phyloP scores from a whole-genome alignment of 2,329 filamentous ascomycete genomes.

The Pseudocercospora musae region DNA sequence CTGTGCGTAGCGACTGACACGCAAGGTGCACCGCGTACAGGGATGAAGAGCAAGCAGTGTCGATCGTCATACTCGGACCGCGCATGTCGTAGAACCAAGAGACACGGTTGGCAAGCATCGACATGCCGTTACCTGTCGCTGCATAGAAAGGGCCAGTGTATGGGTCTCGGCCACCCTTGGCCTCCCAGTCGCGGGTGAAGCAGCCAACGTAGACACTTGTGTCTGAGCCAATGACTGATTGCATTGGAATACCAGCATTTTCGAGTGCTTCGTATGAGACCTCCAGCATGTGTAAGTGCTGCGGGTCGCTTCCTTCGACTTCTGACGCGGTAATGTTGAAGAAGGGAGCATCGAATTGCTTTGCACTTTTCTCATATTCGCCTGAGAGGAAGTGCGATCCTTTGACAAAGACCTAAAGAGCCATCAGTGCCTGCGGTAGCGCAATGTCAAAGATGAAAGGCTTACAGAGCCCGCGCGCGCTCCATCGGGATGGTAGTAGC shows the following conservation, averaged over 20 bases:
- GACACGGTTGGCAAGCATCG: slow-evolving; percentile 7
- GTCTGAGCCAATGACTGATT: slow-evolving; percentile 8
- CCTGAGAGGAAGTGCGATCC: slow-evolving; percentile 7
- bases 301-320: slow-evolving; percentile 1
- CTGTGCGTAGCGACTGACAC: slow-evolving; percentile 5
- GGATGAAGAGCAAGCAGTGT: slow-evolving; percentile 14
- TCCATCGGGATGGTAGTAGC: slow-evolving; percentile 5
- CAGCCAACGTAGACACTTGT: slow-evolving; percentile 18
- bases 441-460: too few species aligned
- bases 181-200: slow-evolving; percentile 18
- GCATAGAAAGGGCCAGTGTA: slow-evolving; percentile 19
- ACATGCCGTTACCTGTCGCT: slow-evolving; percentile 14
- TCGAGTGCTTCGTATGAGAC: slow-evolving; percentile 13
- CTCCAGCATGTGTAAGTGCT: slow-evolving; percentile 5
- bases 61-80: slow-evolving; percentile 19
- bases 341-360: slow-evolving; percentile 14
- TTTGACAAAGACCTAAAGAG: background rate
- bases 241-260: slow-evolving; percentile 12
- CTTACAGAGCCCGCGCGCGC: slow-evolving; percentile 4
- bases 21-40: slow-evolving; percentile 13
- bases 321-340: slow-evolving; percentile 10
- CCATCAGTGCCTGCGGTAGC: background rate
- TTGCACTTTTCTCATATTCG: background rate
- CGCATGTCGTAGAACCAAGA: slow-evolving; percentile 18
- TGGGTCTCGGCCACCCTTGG: slow-evolving; percentile 11